Conservation (phyloP, 345 rosid species). For the Citrus reticulata region DNA sequence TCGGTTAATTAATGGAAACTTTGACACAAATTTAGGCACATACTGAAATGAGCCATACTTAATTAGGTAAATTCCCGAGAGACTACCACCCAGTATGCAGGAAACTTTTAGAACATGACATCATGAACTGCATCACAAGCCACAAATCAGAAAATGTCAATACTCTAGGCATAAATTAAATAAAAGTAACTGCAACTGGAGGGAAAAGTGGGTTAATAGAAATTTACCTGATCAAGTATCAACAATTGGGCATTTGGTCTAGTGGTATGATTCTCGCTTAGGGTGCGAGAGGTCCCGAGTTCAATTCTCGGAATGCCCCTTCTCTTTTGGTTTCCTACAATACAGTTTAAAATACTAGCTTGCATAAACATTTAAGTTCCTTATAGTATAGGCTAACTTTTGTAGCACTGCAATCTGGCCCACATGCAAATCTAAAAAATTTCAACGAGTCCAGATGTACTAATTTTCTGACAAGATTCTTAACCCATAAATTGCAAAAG, state of each 20-base stretch:
- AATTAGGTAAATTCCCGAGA: too few species aligned
- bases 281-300: slow-evolving; percentile 57
- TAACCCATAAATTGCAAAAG: not conserved
- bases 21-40: too few species aligned
- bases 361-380: not conserved
- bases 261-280: slow-evolving; percentile 64
- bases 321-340: not conserved
- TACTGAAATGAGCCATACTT: not conserved
- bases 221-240: not conserved
- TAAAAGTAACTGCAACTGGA: too few species aligned
- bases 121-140: not conserved
- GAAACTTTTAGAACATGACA: too few species aligned
- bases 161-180: too few species aligned
- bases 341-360: not conserved
- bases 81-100: too few species aligned
- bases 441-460: not conserved
- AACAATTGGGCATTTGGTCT: slow-evolving; percentile 41
- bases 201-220: too few species aligned
- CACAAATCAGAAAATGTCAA: not conserved
- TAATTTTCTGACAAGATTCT: not conserved
- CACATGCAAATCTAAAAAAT: not conserved
- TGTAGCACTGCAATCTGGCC: not conserved
- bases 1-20: too few species aligned
- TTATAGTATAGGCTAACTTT: not conserved
- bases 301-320: slow-evolving; percentile 47